Percentiles rank a stretch among this genome's conserved stretches.
Conservation (phyloP, 192 early-diverging fungal species). For the Radiomyces spectabilis region DNA sequence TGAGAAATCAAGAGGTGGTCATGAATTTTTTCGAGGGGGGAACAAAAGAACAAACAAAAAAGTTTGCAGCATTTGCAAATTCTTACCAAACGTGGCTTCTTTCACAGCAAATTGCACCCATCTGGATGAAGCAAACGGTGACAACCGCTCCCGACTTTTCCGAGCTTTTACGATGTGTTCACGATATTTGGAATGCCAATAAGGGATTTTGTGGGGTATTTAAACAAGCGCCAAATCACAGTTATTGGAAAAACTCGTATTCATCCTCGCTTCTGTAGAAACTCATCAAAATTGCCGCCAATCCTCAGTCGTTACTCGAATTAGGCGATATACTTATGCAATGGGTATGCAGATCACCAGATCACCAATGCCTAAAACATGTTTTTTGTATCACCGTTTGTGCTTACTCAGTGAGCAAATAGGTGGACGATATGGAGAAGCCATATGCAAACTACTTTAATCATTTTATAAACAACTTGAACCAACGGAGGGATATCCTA, state of each 20-base stretch:
- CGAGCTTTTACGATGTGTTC: slow-evolving; percentile 33
- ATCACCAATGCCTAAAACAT: too few species aligned
- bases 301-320: slow-evolving; percentile 21
- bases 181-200: slow-evolving; percentile 43
- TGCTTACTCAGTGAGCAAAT: too few species aligned
- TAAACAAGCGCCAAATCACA: background rate
- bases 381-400: too few species aligned
- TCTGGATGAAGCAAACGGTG: slow-evolving; percentile 36
- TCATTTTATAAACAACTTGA: slow-evolving; percentile 38
- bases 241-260: background rate
- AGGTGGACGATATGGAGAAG: slow-evolving; percentile 47
- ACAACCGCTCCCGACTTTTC: slow-evolving; percentile 43
- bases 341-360: slow-evolving; percentile 39
- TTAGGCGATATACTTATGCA: slow-evolving; percentile 32
- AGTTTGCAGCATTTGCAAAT: background rate
- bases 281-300: slow-evolving; percentile 23
- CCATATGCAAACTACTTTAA: slow-evolving; percentile 49
- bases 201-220: slow-evolving; percentile 37
- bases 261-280: slow-evolving; percentile 12
- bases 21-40: background rate
- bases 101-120: slow-evolving; percentile 41
- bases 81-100: background rate
- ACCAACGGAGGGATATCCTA: slow-evolving; percentile 40
- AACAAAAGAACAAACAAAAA: background rate
- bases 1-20: background rate